Percentiles rank a stretch among this genome's conserved stretches.
phyloP scores from a whole-genome alignment of 2,329 filamentous ascomycete genomes.

The Aspergillus ruber region DNA sequence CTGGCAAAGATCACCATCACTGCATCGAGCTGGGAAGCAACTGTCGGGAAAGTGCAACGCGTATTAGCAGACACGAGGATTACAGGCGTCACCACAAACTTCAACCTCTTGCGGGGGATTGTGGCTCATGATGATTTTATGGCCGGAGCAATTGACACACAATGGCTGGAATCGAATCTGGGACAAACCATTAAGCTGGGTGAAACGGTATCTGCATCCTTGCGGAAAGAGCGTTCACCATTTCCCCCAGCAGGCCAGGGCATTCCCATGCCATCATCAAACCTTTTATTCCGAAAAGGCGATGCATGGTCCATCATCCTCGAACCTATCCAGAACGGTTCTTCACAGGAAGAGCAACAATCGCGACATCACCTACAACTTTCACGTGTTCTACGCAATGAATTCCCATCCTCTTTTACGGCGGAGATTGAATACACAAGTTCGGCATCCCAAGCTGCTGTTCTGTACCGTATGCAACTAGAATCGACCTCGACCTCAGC shows the following conservation, averaged over 20 bases:
- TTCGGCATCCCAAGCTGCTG: constrained; percentile 23
- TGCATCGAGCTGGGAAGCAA: constrained; percentile 46
- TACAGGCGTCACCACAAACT: constrained; percentile 53
- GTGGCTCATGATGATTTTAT: constrained; percentile 47
- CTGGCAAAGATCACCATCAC: constrained; percentile 56
- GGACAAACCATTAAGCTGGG: constrained; percentile 32
- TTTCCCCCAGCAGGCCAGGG: constrained; percentile 5
- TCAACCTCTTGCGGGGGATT: constrained; percentile 50
- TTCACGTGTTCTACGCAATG: constrained; percentile 51
- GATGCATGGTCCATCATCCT: constrained; percentile 53
- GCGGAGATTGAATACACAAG: constrained; percentile 49
- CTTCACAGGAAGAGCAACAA: constrained; percentile 11
- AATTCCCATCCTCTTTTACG: constrained; percentile 51
- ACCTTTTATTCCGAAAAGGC: constrained; percentile 50
- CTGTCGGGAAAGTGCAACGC: constrained; percentile 48
- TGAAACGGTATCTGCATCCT: constrained; percentile 18
- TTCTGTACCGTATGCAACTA: constrained; percentile 42
- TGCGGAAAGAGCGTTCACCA: neutral
- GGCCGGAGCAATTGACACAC: constrained; percentile 45
- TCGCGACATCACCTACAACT: constrained; percentile 49
- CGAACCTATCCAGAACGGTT: constrained; percentile 21
- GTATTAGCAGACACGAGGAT: constrained; percentile 52
- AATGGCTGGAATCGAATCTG: constrained; percentile 52
- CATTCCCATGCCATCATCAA: constrained; percentile 25
- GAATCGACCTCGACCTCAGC: constrained; percentile 42